A percentile compares a stretch with the other conserved stretches of the same genome.
These are phyloP conservation scores for Euphorbia corollata DNA, from an alignment of 441 rosid genomes.

Conservation along the genomic window DNA sequence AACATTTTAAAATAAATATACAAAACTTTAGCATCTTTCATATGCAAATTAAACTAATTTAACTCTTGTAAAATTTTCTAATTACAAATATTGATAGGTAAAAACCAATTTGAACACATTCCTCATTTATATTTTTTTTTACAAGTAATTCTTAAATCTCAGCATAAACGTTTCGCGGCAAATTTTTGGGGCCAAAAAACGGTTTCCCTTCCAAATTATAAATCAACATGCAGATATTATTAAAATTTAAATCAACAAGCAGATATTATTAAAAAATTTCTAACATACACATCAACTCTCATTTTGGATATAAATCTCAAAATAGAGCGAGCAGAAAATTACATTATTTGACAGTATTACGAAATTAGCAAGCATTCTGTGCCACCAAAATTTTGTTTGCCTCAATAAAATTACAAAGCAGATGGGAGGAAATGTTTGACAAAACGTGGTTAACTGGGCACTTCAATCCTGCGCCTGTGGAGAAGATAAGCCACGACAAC, in stretches of 20 bases:
- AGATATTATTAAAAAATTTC: neutral
- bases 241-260: neutral
- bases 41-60: neutral
- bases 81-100: neutral
- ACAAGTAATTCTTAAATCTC: neutral
- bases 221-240: neutral
- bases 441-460: neutral
- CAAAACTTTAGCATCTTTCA: neutral
- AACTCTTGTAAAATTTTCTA: neutral
- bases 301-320: neutral
- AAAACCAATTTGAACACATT: too few species aligned
- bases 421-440: slow-evolving; percentile 17
- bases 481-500: slow-evolving; percentile 14
- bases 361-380: slow-evolving; percentile 16
- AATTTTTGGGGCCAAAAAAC: neutral
- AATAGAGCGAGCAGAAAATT: slow-evolving; percentile 4
- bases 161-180: neutral
- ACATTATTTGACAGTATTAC: neutral
- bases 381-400: slow-evolving; percentile 17
- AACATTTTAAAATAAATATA: too few species aligned
- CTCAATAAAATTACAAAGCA: slow-evolving; percentile 5
- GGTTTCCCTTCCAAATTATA: neutral
- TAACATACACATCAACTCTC: slow-evolving; percentile 2
- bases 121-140: too few species aligned
- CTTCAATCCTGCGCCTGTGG: neutral